A percentile compares a stretch with the other conserved stretches of the same genome.
Evolutionary conservation across 768 basidiomycete species (phyloP).

Genomic region (Suillus subaureus): DNA sequence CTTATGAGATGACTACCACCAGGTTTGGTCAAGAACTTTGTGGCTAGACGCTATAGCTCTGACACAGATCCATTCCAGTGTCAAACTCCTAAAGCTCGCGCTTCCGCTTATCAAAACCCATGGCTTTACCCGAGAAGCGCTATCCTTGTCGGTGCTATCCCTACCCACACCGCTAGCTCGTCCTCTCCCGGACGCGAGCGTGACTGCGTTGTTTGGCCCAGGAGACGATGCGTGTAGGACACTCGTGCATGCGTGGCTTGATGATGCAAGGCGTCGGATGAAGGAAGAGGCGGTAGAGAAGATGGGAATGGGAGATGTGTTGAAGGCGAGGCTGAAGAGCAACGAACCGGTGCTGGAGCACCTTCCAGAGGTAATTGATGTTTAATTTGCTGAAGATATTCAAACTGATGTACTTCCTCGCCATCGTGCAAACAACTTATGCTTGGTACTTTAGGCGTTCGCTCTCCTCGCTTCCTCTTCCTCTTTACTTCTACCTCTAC

Average conservation of each 20-base stretch:
- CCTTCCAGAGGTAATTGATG: constrained; percentile 60
- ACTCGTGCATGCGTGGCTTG: neutral
- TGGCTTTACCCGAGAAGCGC: constrained; percentile 74
- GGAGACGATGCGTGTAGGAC: neutral
- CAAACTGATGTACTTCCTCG: neutral
- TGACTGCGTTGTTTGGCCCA: neutral
- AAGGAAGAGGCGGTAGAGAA: constrained; percentile 17
- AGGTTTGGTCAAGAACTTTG: neutral
- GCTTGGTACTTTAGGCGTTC: constrained; percentile 55
- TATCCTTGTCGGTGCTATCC: constrained; percentile 63
- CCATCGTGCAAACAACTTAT: neutral
- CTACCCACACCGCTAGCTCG: neutral
- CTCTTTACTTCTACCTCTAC: constrained; percentile 20
- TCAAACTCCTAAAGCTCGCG: constrained; percentile 57
- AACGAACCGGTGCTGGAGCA: constrained; percentile 69
- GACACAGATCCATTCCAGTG: constrained; percentile 8
- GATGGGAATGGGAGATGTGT: constrained; percentile 49
- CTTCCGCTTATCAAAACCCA: constrained; percentile 64
- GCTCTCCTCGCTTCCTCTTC: constrained; percentile 63
- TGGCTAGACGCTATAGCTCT: neutral
- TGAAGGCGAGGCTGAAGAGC: constrained; percentile 57
- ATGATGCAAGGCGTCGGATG: constrained; percentile 63
- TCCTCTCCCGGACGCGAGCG: neutral
- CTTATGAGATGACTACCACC: constrained; percentile 7
- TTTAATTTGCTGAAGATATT: neutral